Base-by-base conservation (phyloP, 805 yeast species). In the Jamesozyma piceae region DNA sequence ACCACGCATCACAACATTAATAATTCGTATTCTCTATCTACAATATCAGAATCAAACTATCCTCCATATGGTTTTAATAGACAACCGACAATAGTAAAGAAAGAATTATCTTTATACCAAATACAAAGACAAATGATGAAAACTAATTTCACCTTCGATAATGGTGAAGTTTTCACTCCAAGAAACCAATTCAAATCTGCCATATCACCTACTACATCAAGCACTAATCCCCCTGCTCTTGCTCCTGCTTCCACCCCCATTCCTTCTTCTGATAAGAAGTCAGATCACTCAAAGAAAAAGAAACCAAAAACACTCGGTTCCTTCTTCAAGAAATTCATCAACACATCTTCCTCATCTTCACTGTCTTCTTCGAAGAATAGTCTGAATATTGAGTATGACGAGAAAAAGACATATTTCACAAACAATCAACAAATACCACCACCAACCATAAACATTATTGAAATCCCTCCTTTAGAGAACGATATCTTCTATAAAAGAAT, bases 111-210 rank as follows among this genome's bases (percentile, higher is more conserved):
- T 2, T 58, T 58, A 17, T 55, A 49, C 40, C 58, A 58, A 39
- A 26, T 49, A 32, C 62, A 57, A 40, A 51, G 54, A 38, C 44
- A 41, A 15, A 55, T 52, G 31, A 58, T 58, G 64, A 49, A 49
- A 35, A 43, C 22, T 9, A 41, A 53, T 15, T 59, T 58, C 31
- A 53, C 47, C 35, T 59, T 59, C 36, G 55, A 59, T 2, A 59
- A 59, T 45, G 64, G 64, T 18, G 64, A 59, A 36, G 49, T 36
- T 21, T 59, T 58, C 29, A 57, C 60, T 3, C 64, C 64, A 26
- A 52, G 52, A 31, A 49, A 45, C 20, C 15, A 27, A 9, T 17
- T 20, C 17, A 37, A 27, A 11, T 13, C 27, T 11, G 26, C n/a
- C 9, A 10, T 22, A 15, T 6, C 21, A 18, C 14, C 39, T 17